phyloP scores from a whole-genome alignment of 176 grass and related monocot genomes.

The Triticum dicoccoides region DNA sequence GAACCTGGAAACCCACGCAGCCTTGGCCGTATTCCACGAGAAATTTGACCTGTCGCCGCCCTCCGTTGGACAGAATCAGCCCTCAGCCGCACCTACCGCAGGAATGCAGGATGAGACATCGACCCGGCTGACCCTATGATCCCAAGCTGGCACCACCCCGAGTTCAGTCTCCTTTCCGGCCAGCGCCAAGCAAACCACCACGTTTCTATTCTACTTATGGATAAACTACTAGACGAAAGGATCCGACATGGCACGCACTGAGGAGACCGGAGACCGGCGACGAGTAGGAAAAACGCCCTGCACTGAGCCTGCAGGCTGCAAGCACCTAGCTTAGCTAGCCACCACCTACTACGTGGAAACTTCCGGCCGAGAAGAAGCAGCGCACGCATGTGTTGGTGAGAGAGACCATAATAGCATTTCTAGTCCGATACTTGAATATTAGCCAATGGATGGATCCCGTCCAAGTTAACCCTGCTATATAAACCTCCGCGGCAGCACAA shows the following conservation, averaged over 20 bases:
- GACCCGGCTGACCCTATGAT: neutral
- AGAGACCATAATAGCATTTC: no score
- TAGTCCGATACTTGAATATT: neutral
- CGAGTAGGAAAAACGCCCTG: neutral
- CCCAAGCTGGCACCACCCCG: neutral
- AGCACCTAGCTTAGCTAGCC: neutral
- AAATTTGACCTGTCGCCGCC: no score
- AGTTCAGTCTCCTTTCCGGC: neutral
- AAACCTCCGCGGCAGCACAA: neutral
- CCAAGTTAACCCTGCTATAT: constrained; percentile 15
- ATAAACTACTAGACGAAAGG: neutral
- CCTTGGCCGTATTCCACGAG: no score
- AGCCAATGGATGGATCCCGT: neutral
- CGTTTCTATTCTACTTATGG: neutral
- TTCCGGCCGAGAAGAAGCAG: neutral
- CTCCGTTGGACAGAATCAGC: neutral
- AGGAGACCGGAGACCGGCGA: constrained; percentile 13
- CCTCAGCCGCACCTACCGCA: neutral
- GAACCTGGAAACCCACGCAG: no score
- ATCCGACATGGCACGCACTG: constrained; percentile 5
- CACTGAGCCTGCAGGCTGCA: neutral
- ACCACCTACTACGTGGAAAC: neutral
- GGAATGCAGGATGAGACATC: neutral
- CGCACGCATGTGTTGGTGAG: neutral
- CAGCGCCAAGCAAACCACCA: neutral